Percentiles rank a stretch among this genome's conserved stretches.
These are phyloP conservation scores for Populus pruinosa DNA, from an alignment of 345 rosid species.

Conservation along the genomic window DNA sequence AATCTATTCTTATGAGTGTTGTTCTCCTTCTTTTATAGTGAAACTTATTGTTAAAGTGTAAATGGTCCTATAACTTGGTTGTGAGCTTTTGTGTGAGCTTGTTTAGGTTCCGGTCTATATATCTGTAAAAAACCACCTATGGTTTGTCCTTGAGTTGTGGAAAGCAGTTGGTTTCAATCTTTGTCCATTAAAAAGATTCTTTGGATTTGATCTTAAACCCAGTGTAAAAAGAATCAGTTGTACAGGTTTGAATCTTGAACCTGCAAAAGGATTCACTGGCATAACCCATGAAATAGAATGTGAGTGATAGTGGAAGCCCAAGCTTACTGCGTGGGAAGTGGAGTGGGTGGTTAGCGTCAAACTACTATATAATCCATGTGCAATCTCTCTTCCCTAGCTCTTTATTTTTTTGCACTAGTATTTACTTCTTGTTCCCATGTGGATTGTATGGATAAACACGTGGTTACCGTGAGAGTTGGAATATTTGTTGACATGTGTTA, in stretches of 20 bases:
- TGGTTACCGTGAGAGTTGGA: background rate
- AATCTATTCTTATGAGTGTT: too few relatives aligned
- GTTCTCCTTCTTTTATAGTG: too few relatives aligned
- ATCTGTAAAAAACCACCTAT: background rate
- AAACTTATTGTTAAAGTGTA: background rate
- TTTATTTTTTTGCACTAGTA: background rate
- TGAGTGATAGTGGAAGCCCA: background rate
- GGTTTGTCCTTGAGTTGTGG: too few relatives aligned
- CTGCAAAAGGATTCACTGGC: background rate
- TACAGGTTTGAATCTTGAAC: background rate
- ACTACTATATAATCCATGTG: background rate
- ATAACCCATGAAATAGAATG: background rate
- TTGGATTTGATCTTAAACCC: background rate
- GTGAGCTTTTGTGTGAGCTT: background rate
- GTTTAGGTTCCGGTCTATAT: background rate
- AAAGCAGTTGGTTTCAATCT: background rate
- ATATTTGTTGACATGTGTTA: background rate
- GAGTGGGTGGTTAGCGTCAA: background rate
- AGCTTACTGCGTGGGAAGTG: background rate
- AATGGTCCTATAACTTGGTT: background rate
- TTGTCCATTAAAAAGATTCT: background rate
- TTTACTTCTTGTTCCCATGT: background rate
- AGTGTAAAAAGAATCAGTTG: too few relatives aligned
- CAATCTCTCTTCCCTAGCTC: background rate
- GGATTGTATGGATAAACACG: background rate